Evolutionary conservation across 306 rosid genomes (phyloP).

Genomic region (Trichosanthes cucumerina): DNA sequence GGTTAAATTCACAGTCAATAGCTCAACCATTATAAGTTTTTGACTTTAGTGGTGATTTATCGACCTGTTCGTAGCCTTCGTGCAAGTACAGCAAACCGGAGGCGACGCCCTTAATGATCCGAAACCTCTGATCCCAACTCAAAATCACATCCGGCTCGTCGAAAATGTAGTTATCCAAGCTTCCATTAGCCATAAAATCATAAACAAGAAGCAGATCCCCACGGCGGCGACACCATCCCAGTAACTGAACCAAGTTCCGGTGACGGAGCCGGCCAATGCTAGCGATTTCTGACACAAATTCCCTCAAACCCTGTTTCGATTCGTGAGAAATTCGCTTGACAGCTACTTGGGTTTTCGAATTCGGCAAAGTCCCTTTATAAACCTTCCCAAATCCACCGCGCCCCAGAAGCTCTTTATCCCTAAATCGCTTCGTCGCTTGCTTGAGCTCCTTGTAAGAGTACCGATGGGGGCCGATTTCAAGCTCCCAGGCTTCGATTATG

Average conservation of each 20-base stretch:
- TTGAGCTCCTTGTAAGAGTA: constrained; percentile 68
- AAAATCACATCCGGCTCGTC: constrained; percentile 34
- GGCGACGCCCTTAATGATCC: constrained; percentile 65
- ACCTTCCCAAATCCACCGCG: constrained; percentile 76
- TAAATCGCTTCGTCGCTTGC: constrained; percentile 58
- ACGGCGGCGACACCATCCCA: constrained; percentile 74
- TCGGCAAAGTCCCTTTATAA: constrained; percentile 57
- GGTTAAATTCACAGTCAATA: not conserved
- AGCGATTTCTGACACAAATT: constrained; percentile 73
- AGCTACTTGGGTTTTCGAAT: constrained; percentile 46
- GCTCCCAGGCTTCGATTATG: constrained; percentile 70
- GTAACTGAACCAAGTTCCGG: constrained; percentile 56
- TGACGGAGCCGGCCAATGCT: constrained; percentile 79
- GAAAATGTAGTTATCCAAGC: constrained; percentile 56
- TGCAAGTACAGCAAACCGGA: constrained; percentile 65
- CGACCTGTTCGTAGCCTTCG: constrained; percentile 59
- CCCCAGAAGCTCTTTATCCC: constrained; percentile 58
- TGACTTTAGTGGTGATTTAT: not conserved
- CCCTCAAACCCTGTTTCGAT: constrained; percentile 69
- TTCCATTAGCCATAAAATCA: constrained; percentile 76
- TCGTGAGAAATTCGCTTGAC: constrained; percentile 70
- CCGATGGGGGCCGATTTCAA: constrained; percentile 77
- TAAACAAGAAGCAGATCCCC: constrained; percentile 67
- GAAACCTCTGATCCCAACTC: constrained; percentile 67
- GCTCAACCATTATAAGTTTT: too few species aligned